Evolutionary conservation across 2,329 filamentous ascomycete genomes (phyloP), one percentile per base, ranked within the genome.

Genomic region (Xylariales sp.): DNA sequence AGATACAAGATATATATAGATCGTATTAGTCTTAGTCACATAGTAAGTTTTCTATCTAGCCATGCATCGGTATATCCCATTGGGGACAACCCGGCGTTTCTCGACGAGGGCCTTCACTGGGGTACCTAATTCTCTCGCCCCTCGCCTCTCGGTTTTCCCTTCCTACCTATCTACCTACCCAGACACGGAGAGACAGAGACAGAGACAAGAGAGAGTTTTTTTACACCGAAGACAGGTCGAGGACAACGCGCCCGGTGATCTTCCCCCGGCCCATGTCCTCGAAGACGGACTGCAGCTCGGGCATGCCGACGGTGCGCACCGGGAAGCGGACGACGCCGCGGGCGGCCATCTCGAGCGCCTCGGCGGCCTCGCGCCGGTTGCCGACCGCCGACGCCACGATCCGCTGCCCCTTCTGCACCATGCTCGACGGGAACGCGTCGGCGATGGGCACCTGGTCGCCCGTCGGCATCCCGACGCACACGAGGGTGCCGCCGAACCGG

Each of bases 401-500:
- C 46, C 60, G 60, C n/a, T 57, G 52, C 32, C 53, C 45, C 3
- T 53, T 12, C 30, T 6, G n/a, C 12, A 71, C 34, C 28, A 72
- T 43, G 8, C 7, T 10, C 9, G 41, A 16, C 1, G 70, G 69
- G 34, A 34, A 64, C 2, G 64, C 69, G 5, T 55, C 61, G 10
- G 32, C 56, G 49, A 72, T 71, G 10, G 69, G 58, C 30, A 62
- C 62, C 9, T 30, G 55, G 2, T 65, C 64, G 46, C 70, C 70
- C 52, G 68, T 69, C 2, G 70, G 70, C 50, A 72, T 62, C 2
- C 70, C 70, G 2, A 72, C 61, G 60, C 66, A 69, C 5, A 71
- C 70, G n/a, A 72, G 41, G n/a, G 62, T 49, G 32, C 70, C 70
- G 43, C 61, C 61, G 45, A 67, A 71, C 7, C 57, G 62, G 5